These are phyloP conservation scores for Diversispora epigaea DNA, from an alignment of 192 early-diverging fungal species.

Conservation along the genomic window DNA sequence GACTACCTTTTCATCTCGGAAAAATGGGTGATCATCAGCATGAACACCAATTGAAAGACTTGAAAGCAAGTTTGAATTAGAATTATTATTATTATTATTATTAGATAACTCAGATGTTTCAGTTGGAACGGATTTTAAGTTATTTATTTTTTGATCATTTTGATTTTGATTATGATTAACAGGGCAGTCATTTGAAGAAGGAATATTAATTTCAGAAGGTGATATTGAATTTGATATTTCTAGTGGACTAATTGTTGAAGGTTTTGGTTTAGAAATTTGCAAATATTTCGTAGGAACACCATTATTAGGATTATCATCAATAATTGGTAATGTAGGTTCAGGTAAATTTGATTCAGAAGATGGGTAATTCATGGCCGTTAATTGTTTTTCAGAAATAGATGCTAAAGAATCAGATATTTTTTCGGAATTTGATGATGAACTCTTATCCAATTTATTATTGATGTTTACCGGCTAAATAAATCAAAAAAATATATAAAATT, in stretches of 20 bases:
- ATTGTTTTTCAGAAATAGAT: conserved; percentile 13
- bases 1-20: conserved; percentile 18
- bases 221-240: not conserved
- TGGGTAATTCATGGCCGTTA: conserved; percentile 2
- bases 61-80: conserved; percentile 2
- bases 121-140: not conserved
- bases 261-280: not conserved
- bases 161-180: too few species aligned
- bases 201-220: not conserved
- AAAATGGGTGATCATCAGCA: conserved; percentile 6
- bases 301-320: not conserved
- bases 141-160: not conserved
- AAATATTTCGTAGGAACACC: not conserved
- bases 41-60: conserved; percentile 17
- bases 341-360: not conserved
- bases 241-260: not conserved
- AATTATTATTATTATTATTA: not conserved
- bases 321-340: not conserved
- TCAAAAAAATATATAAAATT: not conserved
- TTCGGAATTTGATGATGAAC: conserved; percentile 1
- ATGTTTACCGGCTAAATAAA: not conserved
- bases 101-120: not conserved
- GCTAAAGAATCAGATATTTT: not conserved
- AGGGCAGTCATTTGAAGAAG: not conserved
- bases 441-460: too few species aligned